These are phyloP conservation scores for Nelumbo lutea DNA, from an alignment of 164 flowering plant genomes.

Conservation along the genomic window DNA sequence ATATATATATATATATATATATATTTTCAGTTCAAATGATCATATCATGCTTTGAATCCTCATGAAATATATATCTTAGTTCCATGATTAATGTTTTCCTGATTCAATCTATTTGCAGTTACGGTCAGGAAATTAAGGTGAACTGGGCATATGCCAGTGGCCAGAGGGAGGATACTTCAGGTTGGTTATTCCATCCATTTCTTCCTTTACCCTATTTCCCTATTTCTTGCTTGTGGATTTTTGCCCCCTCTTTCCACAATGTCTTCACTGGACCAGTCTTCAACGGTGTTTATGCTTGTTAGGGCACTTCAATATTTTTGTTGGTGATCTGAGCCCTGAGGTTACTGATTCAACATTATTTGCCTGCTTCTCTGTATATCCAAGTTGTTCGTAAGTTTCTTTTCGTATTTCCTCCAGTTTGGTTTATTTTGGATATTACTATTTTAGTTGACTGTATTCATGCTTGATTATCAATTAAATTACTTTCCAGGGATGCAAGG, in stretches of 20 bases:
- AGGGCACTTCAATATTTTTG: conserved; percentile 86
- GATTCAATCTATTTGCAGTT: conserved; percentile 40
- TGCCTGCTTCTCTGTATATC: conserved; percentile 83
- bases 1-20: too few species aligned
- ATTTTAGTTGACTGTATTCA: neutral
- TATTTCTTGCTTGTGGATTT: neutral
- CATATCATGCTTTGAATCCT: too few species aligned
- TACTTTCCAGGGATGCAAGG: conserved; percentile 70
- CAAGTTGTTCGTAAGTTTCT: conserved; percentile 83
- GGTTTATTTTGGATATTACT: neutral
- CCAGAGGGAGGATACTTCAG: conserved; percentile 96
- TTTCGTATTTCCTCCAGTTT: neutral
- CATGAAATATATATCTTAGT: too few species aligned
- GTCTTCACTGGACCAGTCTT: neutral
- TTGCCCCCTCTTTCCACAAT: neutral
- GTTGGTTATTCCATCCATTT: conserved; percentile 21
- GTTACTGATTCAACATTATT: conserved; percentile 84
- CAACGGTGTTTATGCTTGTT: conserved; percentile 16
- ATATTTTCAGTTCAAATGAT: too few species aligned
- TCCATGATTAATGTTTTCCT: neutral
- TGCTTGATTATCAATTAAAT: neutral
- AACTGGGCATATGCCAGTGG: conserved; percentile 99
- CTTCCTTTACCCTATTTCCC: neutral
- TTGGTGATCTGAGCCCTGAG: conserved; percentile 91
- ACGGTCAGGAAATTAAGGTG: conserved; percentile 98